Base-by-base conservation (phyloP, 305 asterid species). In the Ajuga reptans region DNA sequence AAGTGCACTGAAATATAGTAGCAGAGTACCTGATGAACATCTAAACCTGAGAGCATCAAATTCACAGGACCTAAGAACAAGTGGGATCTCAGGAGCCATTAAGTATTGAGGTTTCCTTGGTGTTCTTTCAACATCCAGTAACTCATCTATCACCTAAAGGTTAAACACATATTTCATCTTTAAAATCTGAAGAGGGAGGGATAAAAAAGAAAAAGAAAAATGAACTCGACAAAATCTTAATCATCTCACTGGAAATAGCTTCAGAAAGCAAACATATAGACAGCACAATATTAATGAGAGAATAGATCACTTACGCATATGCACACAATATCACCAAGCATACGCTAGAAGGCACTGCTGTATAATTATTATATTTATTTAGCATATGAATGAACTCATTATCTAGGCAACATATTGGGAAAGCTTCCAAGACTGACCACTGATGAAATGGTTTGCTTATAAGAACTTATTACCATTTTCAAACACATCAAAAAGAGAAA, bases 61-160 rank as follows among this genome's bases (percentile, higher is more conserved):
- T 81, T 90, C 97, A 77, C 99, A 90, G 33, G 95, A 87, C 73
- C 84, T 94, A 82, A 93, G 97, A 80, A 93, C 95, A 69, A 93
- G 79, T 54, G 97, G 99, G 71, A 82, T 75, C 81, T 87, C 99
- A 37, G 92, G 83, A 75, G 99, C 96, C 97, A 93, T 84, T 68
- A 36, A 73, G 74, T 87, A 93, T 74, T 90, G 97, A 64, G 99
- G 97, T 85, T 93, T 93, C 83, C 87, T 91, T 56, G 92, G 89
- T 42, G 89, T 85, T 77, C 68, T 79, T 68, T 85, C 86, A 42
- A 81, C 73, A 75, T 93, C 92, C 76, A 93, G 87, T 39, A 93
- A 79, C 60, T 79, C 73, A 73, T 89, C 91, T 71, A 93, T 81
- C 71, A 87, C 88, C 99, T 90, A 72, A 73, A 77, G 64, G 43